Base-by-base conservation (phyloP, 2,329 filamentous ascomycete genomes). In the Trichoderma citrinoviride region DNA sequence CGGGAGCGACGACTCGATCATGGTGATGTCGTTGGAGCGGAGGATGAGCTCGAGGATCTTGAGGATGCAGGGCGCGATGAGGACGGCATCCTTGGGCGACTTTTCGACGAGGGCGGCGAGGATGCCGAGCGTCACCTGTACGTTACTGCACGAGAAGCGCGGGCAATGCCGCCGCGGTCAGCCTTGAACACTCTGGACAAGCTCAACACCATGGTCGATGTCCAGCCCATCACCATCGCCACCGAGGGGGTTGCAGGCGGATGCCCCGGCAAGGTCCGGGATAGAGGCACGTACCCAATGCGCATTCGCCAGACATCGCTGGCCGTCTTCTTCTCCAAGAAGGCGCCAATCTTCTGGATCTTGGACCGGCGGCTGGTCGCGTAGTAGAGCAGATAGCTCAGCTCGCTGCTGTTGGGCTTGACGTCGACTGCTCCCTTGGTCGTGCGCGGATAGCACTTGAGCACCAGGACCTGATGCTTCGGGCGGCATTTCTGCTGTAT, bases 321-420 rank as follows among this genome's bases (percentile, higher is more conserved):
- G 67, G 91, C 91, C 23, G 92, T 95, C 81, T 94, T 92, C 82
- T 94, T 96, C 81, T 98, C 93, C 69, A 99, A 84, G 75, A 97
- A 99, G 71, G 88, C 88, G 77, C 92, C 93, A 70, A 99, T 93
- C 80, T 99, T 99, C 74, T 95, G 92, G 71, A 98, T 88, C 83
- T 98, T 99, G 78, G 91, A 94, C 69, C 92, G 89, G 67, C 94
- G 91, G 71, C 93, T 97, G 75, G 91, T 96, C 67, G 92, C 93
- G 82, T 99, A 98, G 84, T 96, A 98, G 62, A 98, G 87, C 69
- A 99, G 86, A 76, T 98, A 98, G 78, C 92, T 96, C 68, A 99
- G 87, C 82, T 99, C 95, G 79, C 92, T 96, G 70, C 92, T 92
- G 79, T 98, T 98, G 50, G 95, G 93, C 79, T 94, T 96, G 74